These are phyloP conservation scores for Penicillium atrosanguineum DNA, from an alignment of 495 filamentous ascomycete genomes.

Conservation along the genomic window DNA sequence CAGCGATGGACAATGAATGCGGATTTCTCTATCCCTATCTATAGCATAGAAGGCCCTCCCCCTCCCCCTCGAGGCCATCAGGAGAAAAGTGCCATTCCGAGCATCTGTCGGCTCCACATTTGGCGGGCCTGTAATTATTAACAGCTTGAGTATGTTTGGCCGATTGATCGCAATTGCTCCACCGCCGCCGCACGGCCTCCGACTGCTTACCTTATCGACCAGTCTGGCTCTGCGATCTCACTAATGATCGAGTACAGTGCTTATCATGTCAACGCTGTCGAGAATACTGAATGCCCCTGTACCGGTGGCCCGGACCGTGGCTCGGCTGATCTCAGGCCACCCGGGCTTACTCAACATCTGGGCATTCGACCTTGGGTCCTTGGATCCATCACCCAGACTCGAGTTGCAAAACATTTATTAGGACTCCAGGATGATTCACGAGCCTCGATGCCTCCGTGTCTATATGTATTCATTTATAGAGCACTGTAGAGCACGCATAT, in stretches of 20 bases:
- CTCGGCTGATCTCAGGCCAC: not conserved
- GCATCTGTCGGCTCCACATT: conserved; percentile 1
- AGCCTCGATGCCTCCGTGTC: too few relatives aligned
- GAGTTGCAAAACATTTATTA: too few relatives aligned
- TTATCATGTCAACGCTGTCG: not conserved
- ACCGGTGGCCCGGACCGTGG: not conserved
- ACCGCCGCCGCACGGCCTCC: conserved; percentile 7
- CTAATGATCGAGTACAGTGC: not conserved
- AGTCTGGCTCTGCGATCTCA: conserved; percentile 1
- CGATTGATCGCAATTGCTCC: conserved; percentile 18
- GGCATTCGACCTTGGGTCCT: too few relatives aligned
- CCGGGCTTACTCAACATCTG: not conserved
- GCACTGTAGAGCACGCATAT: too few relatives aligned
- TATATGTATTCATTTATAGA: too few relatives aligned
- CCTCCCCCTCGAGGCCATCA: not conserved
- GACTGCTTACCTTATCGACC: conserved; percentile 9
- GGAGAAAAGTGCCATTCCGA: not conserved
- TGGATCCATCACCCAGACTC: too few relatives aligned
- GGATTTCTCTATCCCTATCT: not conserved
- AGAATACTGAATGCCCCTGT: not conserved
- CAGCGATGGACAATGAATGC: not conserved
- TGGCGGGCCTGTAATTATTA: conserved; percentile 16
- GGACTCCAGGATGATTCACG: too few relatives aligned
- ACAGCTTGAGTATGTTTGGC: conserved; percentile 24
- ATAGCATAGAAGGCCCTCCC: not conserved